These are phyloP conservation scores for Brettanomyces bruxellensis DNA, from an alignment of 805 yeast species.

Conservation along the genomic window DNA sequence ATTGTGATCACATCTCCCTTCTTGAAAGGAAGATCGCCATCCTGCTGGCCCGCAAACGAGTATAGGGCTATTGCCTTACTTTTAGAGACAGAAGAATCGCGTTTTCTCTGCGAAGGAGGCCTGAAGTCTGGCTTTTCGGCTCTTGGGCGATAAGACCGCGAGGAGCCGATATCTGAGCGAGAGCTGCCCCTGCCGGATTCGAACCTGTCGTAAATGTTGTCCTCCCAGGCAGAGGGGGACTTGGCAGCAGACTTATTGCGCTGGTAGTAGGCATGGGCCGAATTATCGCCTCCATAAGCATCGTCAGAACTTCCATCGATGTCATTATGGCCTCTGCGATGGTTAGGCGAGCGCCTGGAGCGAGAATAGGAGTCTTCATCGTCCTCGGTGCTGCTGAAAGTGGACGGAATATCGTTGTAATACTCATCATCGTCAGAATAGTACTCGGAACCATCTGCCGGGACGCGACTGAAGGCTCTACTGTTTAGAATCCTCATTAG, in stretches of 20 bases:
- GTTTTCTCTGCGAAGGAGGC: slow-evolving; percentile 4
- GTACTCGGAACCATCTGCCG: slow-evolving; percentile 32
- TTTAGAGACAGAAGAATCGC: slow-evolving; percentile 15
- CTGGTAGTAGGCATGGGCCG: slow-evolving; percentile 21
- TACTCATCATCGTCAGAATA: slow-evolving; percentile 55
- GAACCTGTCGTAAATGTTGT: slow-evolving; percentile 64
- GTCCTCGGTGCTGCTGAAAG: slow-evolving; percentile 38
- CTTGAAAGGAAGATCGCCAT: slow-evolving; percentile 86
- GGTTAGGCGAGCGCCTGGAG: not conserved
- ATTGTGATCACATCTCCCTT: slow-evolving; percentile 93
- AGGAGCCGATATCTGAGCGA: slow-evolving; percentile 13
- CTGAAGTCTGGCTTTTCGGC: slow-evolving; percentile 28
- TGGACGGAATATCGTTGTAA: slow-evolving; percentile 69
- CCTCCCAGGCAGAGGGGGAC: slow-evolving; percentile 62
- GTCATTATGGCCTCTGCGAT: not conserved
- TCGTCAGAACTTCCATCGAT: slow-evolving; percentile 1
- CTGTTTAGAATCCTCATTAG: slow-evolving; percentile 80
- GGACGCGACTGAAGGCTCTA: slow-evolving; percentile 57
- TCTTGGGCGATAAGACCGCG: slow-evolving; percentile 23
- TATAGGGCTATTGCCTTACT: slow-evolving; percentile 86
- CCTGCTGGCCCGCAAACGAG: slow-evolving; percentile 84
- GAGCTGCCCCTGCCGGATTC: slow-evolving; percentile 22
- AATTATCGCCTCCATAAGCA: slow-evolving; percentile 33
- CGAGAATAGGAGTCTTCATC: slow-evolving; percentile 21
- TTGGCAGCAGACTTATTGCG: slow-evolving; percentile 2